A percentile compares a stretch with the other conserved stretches of the same genome.
Evolutionary conservation across 352 stramenopile genomes (phyloP).

Genomic region (Lagenidium giganteum): DNA sequence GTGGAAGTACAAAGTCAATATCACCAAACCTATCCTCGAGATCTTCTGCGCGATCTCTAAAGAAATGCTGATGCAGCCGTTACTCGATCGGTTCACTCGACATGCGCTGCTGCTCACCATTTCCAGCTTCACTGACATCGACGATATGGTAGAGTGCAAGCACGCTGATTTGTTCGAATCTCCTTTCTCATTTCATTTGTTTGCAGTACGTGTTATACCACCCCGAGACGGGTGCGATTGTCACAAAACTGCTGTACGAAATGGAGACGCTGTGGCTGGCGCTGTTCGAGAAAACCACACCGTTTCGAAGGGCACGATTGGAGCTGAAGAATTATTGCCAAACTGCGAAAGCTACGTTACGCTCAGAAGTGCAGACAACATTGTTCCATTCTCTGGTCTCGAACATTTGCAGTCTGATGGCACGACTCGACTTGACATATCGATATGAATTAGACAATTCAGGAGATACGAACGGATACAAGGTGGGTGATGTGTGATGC

Average conservation of each 20-base stretch:
- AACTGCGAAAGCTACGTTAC: neutral
- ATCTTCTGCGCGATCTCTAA: constrained; percentile 37
- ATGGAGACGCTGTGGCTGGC: constrained; percentile 73
- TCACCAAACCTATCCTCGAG: constrained; percentile 46
- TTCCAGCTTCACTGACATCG: constrained; percentile 48
- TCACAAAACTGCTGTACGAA: constrained; percentile 72
- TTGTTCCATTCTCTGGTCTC: constrained; percentile 39
- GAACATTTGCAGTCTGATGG: too few relatives aligned
- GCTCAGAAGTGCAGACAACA: neutral
- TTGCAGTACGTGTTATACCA: constrained; percentile 56
- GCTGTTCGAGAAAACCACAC: too few relatives aligned
- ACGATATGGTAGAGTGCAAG: constrained; percentile 26
- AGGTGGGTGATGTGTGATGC: constrained; percentile 23
- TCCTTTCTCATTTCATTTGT: neutral
- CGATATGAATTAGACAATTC: constrained; percentile 45
- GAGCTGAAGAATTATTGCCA: neutral
- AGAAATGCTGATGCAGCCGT: constrained; percentile 25
- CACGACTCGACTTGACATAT: constrained; percentile 64
- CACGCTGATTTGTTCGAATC: neutral
- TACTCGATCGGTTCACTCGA: constrained; percentile 49
- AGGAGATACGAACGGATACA: constrained; percentile 40
- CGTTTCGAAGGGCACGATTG: constrained; percentile 1
- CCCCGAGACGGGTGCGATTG: constrained; percentile 61
- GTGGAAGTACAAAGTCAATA: constrained; percentile 48
- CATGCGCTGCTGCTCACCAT: constrained; percentile 63